Evolutionary conservation across 495 filamentous ascomycete genomes (phyloP).

Genomic region (Tuber microsphaerosporum): DNA sequence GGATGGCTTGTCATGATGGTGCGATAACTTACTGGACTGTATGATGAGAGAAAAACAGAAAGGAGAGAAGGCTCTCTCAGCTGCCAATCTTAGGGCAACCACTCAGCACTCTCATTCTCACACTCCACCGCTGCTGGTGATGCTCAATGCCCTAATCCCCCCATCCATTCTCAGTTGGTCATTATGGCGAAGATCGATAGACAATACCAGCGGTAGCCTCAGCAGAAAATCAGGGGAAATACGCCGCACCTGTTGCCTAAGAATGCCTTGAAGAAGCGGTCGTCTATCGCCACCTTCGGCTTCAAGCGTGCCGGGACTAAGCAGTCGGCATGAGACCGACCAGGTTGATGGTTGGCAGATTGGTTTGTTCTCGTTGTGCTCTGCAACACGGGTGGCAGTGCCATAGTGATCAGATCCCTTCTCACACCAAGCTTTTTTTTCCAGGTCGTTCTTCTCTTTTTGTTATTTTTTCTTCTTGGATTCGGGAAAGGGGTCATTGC

Average conservation of each 20-base stretch:
- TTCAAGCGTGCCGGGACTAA: too few species aligned
- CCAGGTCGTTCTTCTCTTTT: background rate
- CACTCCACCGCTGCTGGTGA: background rate
- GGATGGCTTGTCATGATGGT: too few species aligned
- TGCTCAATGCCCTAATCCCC: background rate
- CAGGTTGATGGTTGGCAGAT: too few species aligned
- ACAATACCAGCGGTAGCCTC: background rate
- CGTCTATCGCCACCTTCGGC: too few species aligned
- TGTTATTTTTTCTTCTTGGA: background rate
- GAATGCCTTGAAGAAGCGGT: background rate
- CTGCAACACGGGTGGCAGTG: background rate
- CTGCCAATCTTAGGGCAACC: slow-evolving; percentile 2
- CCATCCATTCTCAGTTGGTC: background rate
- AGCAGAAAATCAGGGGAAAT: background rate
- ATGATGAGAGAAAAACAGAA: too few species aligned
- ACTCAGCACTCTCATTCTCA: too few species aligned
- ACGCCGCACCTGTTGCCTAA: background rate
- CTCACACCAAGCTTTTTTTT: background rate
- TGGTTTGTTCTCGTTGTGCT: background rate
- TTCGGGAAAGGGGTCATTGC: background rate
- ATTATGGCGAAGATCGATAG: background rate
- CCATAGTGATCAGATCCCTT: background rate
- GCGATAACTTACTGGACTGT: too few species aligned
- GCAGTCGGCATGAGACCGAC: too few species aligned
- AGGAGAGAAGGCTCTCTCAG: background rate